Base-by-base conservation (phyloP, 305 asterid genomes). In the Rubia occidens region DNA sequence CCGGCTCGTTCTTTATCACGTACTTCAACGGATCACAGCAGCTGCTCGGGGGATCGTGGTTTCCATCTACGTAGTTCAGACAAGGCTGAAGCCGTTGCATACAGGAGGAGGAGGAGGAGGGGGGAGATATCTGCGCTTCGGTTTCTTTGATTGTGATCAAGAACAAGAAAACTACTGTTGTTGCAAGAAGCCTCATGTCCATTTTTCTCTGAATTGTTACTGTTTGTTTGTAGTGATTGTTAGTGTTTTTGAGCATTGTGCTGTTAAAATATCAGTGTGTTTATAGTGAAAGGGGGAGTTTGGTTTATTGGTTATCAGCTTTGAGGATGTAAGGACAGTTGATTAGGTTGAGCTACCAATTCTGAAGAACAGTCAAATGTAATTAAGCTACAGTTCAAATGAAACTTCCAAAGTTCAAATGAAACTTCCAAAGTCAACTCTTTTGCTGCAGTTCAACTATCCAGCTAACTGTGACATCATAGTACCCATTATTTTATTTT, bases 41-140 rank as follows among this genome's bases (percentile, higher is more conserved):
- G 15, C 85, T 84, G 1, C 79, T 79, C 0, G 91, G 85, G 0
- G 88, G 89, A 4, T 71, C 73, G 4, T 60, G 68, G 0, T 78
- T 76, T 37, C 75, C 75, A 24, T 76, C 85, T 17, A 88, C 79
- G 76, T 84, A 88, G 42, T 75, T 68, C 35, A 83, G 53, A 71
- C 95, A 88, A 0, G 91, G 91, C 20, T 74, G 84, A 37, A 88
- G 89, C 56, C 63, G 70, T 67, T 84, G 77, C 72, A 79, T 70
- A 79, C 91, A 88, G 11, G 44, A 39, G 7, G 68, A 68, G 1
- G n/a, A 15, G 2, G 20, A 21, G 0, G 47, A 3, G 6, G 8
- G 68, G 17, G 59, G 47, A 51, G 58, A 51, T 51, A 8, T 51
- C 15, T 77, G 80, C 20, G 71, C 80, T 51, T 55, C 8, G 55